Base-by-base conservation (phyloP, 208 protist genomes). In the Angomonas deanei region DNA sequence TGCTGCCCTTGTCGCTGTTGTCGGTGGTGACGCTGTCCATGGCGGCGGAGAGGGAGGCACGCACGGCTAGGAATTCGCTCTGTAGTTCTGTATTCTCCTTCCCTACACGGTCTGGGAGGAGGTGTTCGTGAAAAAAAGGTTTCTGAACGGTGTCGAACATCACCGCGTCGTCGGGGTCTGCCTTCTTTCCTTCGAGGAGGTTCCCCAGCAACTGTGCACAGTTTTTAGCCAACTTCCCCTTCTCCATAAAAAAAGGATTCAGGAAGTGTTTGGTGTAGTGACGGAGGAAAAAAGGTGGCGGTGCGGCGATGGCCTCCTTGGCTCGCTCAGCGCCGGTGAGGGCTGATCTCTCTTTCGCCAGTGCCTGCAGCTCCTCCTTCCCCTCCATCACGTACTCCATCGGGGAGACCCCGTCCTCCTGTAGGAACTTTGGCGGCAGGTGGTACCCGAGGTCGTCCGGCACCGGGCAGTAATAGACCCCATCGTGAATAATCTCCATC, bases 381-480 rank as follows among this genome's bases (percentile, higher is more conserved):
- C 36, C 15, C 36, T 42, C 36, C 36, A 42, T 15, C 36, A n/a
- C n/a, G n/a, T n/a, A n/a, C n/a, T n/a, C n/a, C n/a, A n/a, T n/a
- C n/a, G n/a, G n/a, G n/a, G n/a, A n/a, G n/a, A n/a, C n/a, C n/a
- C n/a, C n/a, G n/a, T n/a, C n/a, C n/a, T n/a, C n/a, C n/a, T n/a
- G n/a, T n/a, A n/a, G n/a, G n/a, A n/a, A n/a, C n/a, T n/a, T n/a
- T n/a, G 62, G 49, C 4, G 64, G 61, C 13, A 64, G 32, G 53
- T 80, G 68, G 55, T 76, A 80, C 38, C 74, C 66, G 31, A 76
- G 48, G 19, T 10, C 62, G 38, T 80, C 74, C 0, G 48, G 62
- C 13, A 76, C 63, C 39, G 64, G 62, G 6, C 33, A 36, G 11
- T 60, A 65, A 34, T 73, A 76, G 48, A 80, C 61, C 13, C 70